Evolutionary conservation across 371 early-diverging fungal species (phyloP).

Genomic region (Rhizopus microsporus): DNA sequence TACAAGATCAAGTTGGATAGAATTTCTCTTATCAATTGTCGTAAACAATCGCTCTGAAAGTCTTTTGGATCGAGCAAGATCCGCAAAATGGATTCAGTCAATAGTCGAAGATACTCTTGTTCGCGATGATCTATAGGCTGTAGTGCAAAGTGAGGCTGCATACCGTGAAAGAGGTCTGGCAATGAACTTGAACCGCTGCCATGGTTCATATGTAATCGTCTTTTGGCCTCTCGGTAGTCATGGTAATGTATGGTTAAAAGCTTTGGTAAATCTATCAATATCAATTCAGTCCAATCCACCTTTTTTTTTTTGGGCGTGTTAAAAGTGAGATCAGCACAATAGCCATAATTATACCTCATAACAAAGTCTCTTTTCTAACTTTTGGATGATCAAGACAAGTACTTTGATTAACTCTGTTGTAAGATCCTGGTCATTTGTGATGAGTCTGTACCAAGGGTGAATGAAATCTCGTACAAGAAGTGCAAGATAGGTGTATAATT

Average conservation of each 20-base stretch:
- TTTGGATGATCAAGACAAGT: constrained; percentile 44
- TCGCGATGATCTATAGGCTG: constrained; percentile 46
- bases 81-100: constrained; percentile 49
- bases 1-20: constrained; percentile 49
- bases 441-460: constrained; percentile 57
- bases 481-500: constrained; percentile 61
- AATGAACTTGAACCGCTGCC: constrained; percentile 49
- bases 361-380: constrained; percentile 52
- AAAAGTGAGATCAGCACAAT: background rate
- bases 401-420: constrained; percentile 45
- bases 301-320: constrained; percentile 14
- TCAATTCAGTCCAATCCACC: constrained; percentile 61
- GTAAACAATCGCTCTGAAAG: constrained; percentile 52
- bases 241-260: constrained; percentile 51
- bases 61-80: constrained; percentile 45
- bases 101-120: constrained; percentile 51
- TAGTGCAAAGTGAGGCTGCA: constrained; percentile 64
- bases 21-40: constrained; percentile 59
- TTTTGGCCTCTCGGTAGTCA: constrained; percentile 54
- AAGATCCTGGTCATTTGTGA: constrained; percentile 59
- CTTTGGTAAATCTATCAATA: constrained; percentile 54
- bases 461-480: constrained; percentile 61
- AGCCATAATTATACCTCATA: constrained; percentile 21
- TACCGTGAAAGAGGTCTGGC: constrained; percentile 58
- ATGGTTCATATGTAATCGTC: constrained; percentile 50